Conservation (phyloP, 805 yeast species). For the Ogataea polymorpha region DNA sequence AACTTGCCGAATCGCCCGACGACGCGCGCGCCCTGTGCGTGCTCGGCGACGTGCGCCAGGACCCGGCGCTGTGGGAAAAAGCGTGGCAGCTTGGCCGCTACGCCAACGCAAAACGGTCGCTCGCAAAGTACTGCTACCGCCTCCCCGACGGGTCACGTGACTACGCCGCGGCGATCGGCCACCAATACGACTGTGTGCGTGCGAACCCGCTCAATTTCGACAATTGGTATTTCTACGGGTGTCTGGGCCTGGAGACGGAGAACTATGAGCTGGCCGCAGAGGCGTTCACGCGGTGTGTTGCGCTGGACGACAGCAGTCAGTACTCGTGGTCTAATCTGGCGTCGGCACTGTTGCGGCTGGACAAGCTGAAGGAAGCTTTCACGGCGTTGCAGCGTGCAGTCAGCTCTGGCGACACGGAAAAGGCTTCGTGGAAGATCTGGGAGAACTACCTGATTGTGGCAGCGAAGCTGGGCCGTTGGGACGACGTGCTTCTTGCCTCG, state of each 20-base stretch:
- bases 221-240: slow-evolving; percentile 92
- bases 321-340: slow-evolving; percentile 92
- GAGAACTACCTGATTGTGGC: slow-evolving; percentile 85
- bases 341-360: slow-evolving; percentile 64
- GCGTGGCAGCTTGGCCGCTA: slow-evolving; percentile 87
- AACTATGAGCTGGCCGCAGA: slow-evolving; percentile 79
- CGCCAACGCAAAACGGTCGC: slow-evolving; percentile 79
- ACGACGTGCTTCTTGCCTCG: slow-evolving; percentile 77
- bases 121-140: slow-evolving; percentile 67
- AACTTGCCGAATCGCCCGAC: slow-evolving; percentile 55
- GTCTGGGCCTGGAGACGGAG: slow-evolving; percentile 73
- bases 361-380: slow-evolving; percentile 73
- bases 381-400: slow-evolving; percentile 81
- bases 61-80: slow-evolving; percentile 72
- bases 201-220: slow-evolving; percentile 72
- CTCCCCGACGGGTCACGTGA: slow-evolving; percentile 64
- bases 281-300: slow-evolving; percentile 87
- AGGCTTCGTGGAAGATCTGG: slow-evolving; percentile 85
- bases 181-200: slow-evolving; percentile 70
- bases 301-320: slow-evolving; percentile 76
- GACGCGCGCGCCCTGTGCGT: slow-evolving; percentile 84
- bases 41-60: slow-evolving; percentile 78
- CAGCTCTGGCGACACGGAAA: slow-evolving; percentile 58
- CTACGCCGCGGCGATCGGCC: slow-evolving; percentile 51
- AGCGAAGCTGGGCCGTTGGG: slow-evolving; percentile 81